These are phyloP conservation scores for Forsythia viridissima DNA, from an alignment of 257 asterid genomes.

Conservation along the genomic window DNA sequence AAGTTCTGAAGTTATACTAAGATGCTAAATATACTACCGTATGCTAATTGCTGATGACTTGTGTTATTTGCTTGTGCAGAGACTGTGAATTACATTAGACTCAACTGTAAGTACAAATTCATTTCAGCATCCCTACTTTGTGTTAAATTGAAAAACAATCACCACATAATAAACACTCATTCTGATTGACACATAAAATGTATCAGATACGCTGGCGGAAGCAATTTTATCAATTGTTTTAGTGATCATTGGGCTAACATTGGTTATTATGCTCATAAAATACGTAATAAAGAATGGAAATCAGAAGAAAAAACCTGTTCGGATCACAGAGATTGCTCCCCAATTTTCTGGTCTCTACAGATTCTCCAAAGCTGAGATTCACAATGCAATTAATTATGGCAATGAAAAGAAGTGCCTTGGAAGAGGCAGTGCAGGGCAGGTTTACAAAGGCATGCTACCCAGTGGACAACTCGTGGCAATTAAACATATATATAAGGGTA, in stretches of 20 bases:
- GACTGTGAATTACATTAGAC: conserved; percentile 43
- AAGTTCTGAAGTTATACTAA: neutral
- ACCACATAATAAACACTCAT: conserved; percentile 4
- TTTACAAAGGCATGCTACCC: conserved; percentile 74
- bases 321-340: conserved; percentile 31
- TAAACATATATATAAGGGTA: conserved; percentile 66
- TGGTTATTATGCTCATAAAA: conserved; percentile 45
- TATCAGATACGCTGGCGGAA: conserved; percentile 53
- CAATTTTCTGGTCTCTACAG: conserved; percentile 61
- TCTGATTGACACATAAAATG: neutral
- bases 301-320: conserved; percentile 32
- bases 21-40: neutral
- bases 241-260: conserved; percentile 39
- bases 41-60: conserved; percentile 2
- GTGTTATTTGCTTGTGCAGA: conserved; percentile 38
- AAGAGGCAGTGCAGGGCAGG: conserved; percentile 85
- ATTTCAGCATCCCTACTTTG: neutral
- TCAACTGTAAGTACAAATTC: conserved; percentile 47
- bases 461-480: conserved; percentile 83
- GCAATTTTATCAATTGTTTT: conserved; percentile 50
- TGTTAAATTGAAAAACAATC: neutral
- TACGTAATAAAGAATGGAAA: conserved; percentile 41
- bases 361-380: conserved; percentile 72
- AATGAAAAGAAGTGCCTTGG: conserved; percentile 57
- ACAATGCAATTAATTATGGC: conserved; percentile 52